phyloP scores from a whole-genome alignment of 1,139 yeast species.

The Saccharomyces hybrid region DNA sequence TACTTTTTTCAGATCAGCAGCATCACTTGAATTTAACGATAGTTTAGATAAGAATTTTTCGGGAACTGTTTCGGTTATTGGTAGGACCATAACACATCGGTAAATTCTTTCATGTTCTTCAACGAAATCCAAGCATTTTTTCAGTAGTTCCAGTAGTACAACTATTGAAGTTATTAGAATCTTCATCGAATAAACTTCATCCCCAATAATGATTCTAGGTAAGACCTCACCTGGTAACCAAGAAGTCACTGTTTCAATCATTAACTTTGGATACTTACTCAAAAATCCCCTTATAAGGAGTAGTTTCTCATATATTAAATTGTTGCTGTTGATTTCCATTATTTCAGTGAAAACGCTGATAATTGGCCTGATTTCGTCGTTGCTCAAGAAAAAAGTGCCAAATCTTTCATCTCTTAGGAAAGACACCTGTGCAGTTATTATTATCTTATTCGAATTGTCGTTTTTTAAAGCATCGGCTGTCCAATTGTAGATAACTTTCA shows the following conservation, averaged over 20 bases:
- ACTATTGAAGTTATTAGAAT: conserved; percentile 16
- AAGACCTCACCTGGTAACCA: conserved; percentile 30
- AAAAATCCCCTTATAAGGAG: conserved; percentile 19
- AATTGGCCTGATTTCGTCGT: conserved; percentile 12
- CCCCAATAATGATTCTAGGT: conserved; percentile 18
- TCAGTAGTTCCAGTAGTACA: conserved; percentile 22
- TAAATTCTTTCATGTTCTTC: conserved; percentile 9
- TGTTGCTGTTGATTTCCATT: conserved; percentile 24
- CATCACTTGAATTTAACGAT: neutral
- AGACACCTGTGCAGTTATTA: conserved; percentile 22
- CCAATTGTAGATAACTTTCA: conserved; percentile 13
- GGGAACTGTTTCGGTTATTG: conserved; percentile 10
- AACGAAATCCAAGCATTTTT: conserved; percentile 15
- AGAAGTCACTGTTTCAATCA: conserved; percentile 15
- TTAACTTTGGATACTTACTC: conserved; percentile 18
- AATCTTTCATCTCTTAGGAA: conserved; percentile 25
- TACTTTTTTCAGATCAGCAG: neutral
- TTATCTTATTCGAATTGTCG: conserved; percentile 22
- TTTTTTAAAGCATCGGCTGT: conserved; percentile 17
- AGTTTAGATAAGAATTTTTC: conserved; percentile 1
- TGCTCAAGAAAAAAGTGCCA: conserved; percentile 13
- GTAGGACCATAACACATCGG: conserved; percentile 5
- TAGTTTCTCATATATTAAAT: conserved; percentile 22
- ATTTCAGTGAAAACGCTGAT: conserved; percentile 13
- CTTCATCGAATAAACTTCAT: conserved; percentile 16